A percentile compares a stretch with the other conserved stretches of the same genome.
Conservation (phyloP, 2,329 filamentous ascomycete species). For the Cladosporium austrohemisphaericum region DNA sequence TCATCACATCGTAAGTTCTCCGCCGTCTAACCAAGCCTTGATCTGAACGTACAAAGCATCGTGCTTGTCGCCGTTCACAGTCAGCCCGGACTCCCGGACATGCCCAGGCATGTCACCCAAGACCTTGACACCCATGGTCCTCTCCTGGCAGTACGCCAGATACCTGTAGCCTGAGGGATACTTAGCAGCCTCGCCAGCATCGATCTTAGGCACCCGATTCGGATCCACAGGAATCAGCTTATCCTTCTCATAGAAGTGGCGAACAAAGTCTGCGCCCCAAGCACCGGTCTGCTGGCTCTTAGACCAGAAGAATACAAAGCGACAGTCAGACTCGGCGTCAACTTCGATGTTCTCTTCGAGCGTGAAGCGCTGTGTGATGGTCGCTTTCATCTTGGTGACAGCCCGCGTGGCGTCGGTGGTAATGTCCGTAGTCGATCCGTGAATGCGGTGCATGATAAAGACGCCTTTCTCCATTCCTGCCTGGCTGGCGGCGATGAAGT, state of each 20-base stretch:
- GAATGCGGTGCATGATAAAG: conserved; percentile 45
- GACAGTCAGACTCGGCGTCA: conserved; percentile 47
- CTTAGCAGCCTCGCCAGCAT: conserved; percentile 38
- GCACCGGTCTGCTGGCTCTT: conserved; percentile 20
- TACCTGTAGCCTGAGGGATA: conserved; percentile 47
- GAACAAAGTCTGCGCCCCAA: conserved; percentile 46
- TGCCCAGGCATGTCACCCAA: conserved; percentile 46
- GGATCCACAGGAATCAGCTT: conserved; percentile 48
- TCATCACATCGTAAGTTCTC: conserved; percentile 16
- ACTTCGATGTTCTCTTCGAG: conserved; percentile 41
- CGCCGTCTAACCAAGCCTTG: conserved; percentile 45
- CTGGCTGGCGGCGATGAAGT: conserved; percentile 41
- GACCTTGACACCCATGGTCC: conserved; percentile 45
- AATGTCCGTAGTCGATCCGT: conserved; percentile 45
- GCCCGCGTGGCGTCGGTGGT: conserved; percentile 38
- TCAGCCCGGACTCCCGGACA: conserved; percentile 34
- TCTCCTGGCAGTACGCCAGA: conserved; percentile 45
- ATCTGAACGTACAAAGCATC: conserved; percentile 44
- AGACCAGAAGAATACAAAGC: conserved; percentile 26
- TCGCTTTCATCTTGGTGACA: conserved; percentile 51
- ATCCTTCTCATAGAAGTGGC: conserved; percentile 52
- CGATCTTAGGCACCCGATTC: conserved; percentile 38
- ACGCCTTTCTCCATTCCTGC: conserved; percentile 41
- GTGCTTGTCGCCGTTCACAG: conserved; percentile 41
- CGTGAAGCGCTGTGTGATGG: conserved; percentile 48